These are phyloP conservation scores for Alternaria postmessia DNA, from an alignment of 2,329 filamentous ascomycete species.

Conservation along the genomic window DNA sequence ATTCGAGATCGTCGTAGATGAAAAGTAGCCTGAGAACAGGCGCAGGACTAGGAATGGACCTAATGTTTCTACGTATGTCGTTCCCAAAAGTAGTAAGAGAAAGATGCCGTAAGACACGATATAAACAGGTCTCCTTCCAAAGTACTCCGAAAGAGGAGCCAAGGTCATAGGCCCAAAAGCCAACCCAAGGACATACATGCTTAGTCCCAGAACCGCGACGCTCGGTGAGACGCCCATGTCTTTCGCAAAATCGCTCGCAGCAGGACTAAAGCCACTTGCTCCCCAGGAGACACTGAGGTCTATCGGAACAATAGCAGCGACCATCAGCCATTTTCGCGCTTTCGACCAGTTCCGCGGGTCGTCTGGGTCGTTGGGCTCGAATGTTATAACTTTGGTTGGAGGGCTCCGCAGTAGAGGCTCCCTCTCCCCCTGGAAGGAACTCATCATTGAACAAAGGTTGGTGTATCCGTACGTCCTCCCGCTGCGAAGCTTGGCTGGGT, in stretches of 20 bases:
- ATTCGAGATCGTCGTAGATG: conserved; percentile 51
- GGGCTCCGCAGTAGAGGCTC: conserved; percentile 19
- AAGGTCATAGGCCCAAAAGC: conserved; percentile 52
- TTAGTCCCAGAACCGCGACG: conserved; percentile 56
- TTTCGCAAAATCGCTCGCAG: conserved; percentile 51
- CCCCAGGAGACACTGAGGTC: conserved; percentile 53
- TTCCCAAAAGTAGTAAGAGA: conserved; percentile 54
- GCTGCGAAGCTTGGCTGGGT: neutral
- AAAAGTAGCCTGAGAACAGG: conserved; percentile 57
- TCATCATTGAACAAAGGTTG: conserved; percentile 5
- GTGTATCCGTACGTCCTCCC: neutral
- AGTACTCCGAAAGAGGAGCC: conserved; percentile 51
- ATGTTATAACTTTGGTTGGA: conserved; percentile 22
- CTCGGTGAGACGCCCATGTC: conserved; percentile 54
- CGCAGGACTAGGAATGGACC: conserved; percentile 55
- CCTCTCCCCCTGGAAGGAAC: conserved; percentile 2
- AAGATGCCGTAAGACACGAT: conserved; percentile 55
- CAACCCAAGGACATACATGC: conserved; percentile 58
- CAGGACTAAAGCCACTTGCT: conserved; percentile 59
- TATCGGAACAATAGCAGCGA: conserved; percentile 47
- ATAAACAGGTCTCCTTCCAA: conserved; percentile 55
- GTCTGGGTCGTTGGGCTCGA: conserved; percentile 31
- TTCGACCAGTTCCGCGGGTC: conserved; percentile 48
- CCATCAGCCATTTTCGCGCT: conserved; percentile 47
- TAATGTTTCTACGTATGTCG: conserved; percentile 54